Evolutionary conservation across 495 filamentous ascomycete genomes (phyloP).

Genomic region (Talaromyces nanjingensis): DNA sequence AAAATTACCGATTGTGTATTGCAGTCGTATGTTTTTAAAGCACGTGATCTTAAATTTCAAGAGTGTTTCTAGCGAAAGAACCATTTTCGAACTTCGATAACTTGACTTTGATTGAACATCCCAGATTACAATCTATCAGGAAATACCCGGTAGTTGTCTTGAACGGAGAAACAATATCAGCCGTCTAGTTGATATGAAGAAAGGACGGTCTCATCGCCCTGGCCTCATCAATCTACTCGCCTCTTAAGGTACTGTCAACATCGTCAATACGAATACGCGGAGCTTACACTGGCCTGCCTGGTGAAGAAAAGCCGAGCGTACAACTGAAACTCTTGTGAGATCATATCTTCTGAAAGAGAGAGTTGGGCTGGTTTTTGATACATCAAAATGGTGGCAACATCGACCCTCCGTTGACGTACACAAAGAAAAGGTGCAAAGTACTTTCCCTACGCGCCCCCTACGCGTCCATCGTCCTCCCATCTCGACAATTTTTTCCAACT

Average conservation of each 20-base stretch:
- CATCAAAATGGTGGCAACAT: not conserved
- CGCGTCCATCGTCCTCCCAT: not conserved
- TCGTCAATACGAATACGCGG: not conserved
- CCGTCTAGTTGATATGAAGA: not conserved
- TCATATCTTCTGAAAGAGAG: not conserved
- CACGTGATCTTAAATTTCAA: not conserved
- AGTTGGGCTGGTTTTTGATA: not conserved
- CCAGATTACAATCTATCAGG: not conserved
- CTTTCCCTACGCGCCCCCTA: not conserved
- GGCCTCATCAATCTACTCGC: not conserved
- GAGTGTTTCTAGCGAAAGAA: not conserved
- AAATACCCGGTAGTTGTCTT: not conserved
- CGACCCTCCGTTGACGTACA: not conserved
- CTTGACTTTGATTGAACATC: not conserved
- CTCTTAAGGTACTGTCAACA: not conserved
- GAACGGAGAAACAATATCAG: not conserved
- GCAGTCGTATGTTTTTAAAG: not conserved
- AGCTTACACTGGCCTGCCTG: not conserved
- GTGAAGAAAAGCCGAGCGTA: not conserved
- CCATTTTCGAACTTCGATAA: not conserved
- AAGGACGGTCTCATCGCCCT: not conserved
- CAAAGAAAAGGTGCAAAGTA: not conserved
- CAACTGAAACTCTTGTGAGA: not conserved
- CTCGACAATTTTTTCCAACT: not conserved
- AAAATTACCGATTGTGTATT: not conserved